Conservation (phyloP, 2,329 filamentous ascomycete species). For the Thelonectria blattea region DNA sequence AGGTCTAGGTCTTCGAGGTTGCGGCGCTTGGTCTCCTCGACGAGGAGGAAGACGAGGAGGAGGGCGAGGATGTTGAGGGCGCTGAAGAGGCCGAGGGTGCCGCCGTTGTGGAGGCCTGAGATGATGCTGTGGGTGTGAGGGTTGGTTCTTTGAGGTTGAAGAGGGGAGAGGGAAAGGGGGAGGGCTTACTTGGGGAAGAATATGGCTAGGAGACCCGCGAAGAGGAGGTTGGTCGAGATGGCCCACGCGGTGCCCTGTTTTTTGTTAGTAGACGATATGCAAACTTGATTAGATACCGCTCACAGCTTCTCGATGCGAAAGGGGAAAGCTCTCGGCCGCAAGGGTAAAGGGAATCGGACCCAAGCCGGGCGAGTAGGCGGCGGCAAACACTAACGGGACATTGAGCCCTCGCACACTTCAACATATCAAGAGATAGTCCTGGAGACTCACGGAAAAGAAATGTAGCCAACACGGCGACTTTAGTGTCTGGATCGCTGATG, state of each 20-base stretch:
- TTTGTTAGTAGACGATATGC: slow-evolving; percentile 24
- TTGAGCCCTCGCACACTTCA: slow-evolving; percentile 5
- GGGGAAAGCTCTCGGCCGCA: slow-evolving; percentile 55
- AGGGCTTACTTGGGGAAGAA: slow-evolving; percentile 44
- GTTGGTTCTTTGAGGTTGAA: too few species aligned
- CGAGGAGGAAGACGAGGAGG: slow-evolving; percentile 51
- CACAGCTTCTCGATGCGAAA: slow-evolving; percentile 55
- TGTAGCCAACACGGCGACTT: slow-evolving; percentile 42
- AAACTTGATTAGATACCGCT: not conserved
- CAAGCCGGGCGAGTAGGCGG: slow-evolving; percentile 47
- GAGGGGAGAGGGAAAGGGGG: too few species aligned
- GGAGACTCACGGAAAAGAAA: slow-evolving; percentile 43
- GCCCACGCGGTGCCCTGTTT: slow-evolving; percentile 51
- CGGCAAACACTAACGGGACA: slow-evolving; percentile 42
- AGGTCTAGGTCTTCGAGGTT: slow-evolving; percentile 49
- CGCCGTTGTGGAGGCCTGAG: slow-evolving; percentile 36
- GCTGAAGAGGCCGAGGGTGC: slow-evolving; percentile 52
- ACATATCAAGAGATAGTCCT: not conserved
- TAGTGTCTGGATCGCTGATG: slow-evolving; percentile 26
- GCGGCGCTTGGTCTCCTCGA: slow-evolving; percentile 50
- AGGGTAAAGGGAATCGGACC: slow-evolving; percentile 57
- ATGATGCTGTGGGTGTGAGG: slow-evolving; percentile 20
- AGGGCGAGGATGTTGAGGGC: slow-evolving; percentile 54
- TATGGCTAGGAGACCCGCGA: slow-evolving; percentile 53
- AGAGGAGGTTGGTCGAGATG: slow-evolving; percentile 53